Evolutionary conservation across 2,329 filamentous ascomycete species (phyloP), one percentile per base, ranked within the genome.

Genomic region (Fusarium sp.): DNA sequence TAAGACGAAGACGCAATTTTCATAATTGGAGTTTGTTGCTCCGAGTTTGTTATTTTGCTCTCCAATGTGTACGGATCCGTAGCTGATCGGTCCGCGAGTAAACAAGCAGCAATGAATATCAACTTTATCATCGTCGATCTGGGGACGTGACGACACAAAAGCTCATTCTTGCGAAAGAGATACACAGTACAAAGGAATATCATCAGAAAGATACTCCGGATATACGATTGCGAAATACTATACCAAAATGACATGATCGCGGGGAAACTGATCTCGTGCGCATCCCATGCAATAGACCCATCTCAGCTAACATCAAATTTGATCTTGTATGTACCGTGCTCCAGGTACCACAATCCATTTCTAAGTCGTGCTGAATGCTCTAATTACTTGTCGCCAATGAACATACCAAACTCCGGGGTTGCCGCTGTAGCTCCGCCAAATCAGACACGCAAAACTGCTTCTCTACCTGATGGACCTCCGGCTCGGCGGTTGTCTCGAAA

Each of bases 231-330:
- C 73, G 73, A 70, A 74, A 75, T 58, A 47, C 53, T 44, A 44
- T 58, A 51, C 61, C 32, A 53, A 59, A 63, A 75, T 75, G 73
- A 53, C 74, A 75, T 74, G 70, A 74, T 75, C 68, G 67, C 59
- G 65, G 71, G 67, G 71, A 67, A 71, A 40, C 49, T 58, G 61
- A 55, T 67, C 67, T 62, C 67, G 69, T 75, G 73, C 67, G 25
- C 60, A 60, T 46, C 43, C 58, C 55, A 63, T 49, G 54, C 61
- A 53, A 60, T 49, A 44, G 30, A 45, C 62, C 62, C 51, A 47
- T 65, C 59, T 55, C 47, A 46, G 30, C 30, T 66, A 49, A n/a
- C 47, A 45, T 44, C 24, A n/a, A 15, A 40, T 51, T 16, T 30
- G 44, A 57, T 52, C n/a, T 16, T 52, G 24, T 22, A n/a, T n/a